Conservation (phyloP, 1,139 yeast genomes). For the Taiozyma sp. region DNA sequence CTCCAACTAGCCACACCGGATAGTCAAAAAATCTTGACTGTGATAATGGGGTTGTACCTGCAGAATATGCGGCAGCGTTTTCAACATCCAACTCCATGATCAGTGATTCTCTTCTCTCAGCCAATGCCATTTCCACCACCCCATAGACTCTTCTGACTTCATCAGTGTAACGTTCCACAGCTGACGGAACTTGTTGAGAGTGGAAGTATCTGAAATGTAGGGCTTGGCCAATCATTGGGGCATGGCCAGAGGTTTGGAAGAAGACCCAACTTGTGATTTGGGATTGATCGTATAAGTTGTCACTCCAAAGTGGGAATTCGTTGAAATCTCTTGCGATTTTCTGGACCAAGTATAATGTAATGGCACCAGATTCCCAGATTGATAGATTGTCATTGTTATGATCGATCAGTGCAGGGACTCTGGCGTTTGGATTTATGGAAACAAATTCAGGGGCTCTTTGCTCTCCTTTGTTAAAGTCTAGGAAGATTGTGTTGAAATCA, state of each 20-base stretch:
- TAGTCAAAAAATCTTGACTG: conserved; percentile 86
- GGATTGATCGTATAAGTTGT: conserved; percentile 76
- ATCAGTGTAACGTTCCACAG: conserved; percentile 86
- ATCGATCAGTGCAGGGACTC: conserved; percentile 92
- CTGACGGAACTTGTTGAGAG: conserved; percentile 80
- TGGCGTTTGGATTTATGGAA: conserved; percentile 86
- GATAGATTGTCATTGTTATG: conserved; percentile 76
- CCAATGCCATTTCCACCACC: conserved; percentile 91
- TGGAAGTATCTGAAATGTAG: conserved; percentile 91
- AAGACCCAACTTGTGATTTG: conserved; percentile 87
- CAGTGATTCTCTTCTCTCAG: conserved; percentile 86
- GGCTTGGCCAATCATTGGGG: conserved; percentile 98
- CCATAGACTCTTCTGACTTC: conserved; percentile 94
- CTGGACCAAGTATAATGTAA: conserved; percentile 70
- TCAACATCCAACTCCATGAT: conserved; percentile 90
- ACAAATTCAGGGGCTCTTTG: conserved; percentile 93
- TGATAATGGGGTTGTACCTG: conserved; percentile 84
- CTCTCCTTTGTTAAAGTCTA: conserved; percentile 87
- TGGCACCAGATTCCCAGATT: conserved; percentile 95
- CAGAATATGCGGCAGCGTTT: conserved; percentile 82
- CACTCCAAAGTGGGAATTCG: conserved; percentile 77
- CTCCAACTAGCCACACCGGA: conserved; percentile 96
- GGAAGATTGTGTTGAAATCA: conserved; percentile 75
- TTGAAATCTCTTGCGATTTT: conserved; percentile 67
- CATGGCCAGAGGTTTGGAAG: conserved; percentile 94